Conservation (phyloP, 108 stramenopile species). For the Stephanodiscus minutulus region DNA sequence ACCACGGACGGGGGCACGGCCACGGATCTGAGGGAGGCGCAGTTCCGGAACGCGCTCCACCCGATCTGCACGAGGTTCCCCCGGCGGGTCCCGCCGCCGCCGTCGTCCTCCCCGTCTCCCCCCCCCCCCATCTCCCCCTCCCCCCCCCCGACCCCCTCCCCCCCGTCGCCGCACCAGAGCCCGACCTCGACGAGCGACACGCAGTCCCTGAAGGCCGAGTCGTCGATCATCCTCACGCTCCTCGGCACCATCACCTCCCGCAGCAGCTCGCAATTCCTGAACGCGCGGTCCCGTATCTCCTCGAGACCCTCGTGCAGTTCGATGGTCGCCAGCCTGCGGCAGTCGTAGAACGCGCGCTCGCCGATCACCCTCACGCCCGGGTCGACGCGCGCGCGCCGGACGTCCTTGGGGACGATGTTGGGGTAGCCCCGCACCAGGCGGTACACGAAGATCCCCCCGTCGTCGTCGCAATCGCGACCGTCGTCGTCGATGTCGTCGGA, state of each 20-base stretch:
- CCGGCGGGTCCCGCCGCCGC: neutral
- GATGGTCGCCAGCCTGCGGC: neutral
- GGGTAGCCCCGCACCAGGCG: neutral
- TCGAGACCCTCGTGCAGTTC: neutral
- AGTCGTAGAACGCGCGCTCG: slow-evolving; percentile 1
- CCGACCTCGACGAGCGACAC: neutral
- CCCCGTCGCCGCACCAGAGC: neutral
- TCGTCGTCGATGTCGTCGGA: neutral
- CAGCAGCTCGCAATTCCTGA: neutral
- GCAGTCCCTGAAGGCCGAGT: slow-evolving; percentile 4
- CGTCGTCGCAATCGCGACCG: neutral
- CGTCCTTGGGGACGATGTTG: neutral
- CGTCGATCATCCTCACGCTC: neutral
- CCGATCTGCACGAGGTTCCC: slow-evolving; percentile 12
- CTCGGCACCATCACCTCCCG: neutral
- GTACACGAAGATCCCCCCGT: neutral
- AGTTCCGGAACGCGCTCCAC: slow-evolving; percentile 12
- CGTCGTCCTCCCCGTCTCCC: neutral
- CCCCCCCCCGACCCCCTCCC: neutral
- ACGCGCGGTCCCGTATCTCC: neutral
- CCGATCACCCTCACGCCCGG: neutral
- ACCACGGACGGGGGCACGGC: neutral
- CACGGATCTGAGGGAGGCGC: neutral
- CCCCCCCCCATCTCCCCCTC: neutral
- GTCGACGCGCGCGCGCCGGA: neutral